Percentiles rank a stretch among this genome's conserved stretches.
These are phyloP conservation scores for Huntiella moniliformis DNA, from an alignment of 2,329 filamentous ascomycete species.

Conservation along the genomic window DNA sequence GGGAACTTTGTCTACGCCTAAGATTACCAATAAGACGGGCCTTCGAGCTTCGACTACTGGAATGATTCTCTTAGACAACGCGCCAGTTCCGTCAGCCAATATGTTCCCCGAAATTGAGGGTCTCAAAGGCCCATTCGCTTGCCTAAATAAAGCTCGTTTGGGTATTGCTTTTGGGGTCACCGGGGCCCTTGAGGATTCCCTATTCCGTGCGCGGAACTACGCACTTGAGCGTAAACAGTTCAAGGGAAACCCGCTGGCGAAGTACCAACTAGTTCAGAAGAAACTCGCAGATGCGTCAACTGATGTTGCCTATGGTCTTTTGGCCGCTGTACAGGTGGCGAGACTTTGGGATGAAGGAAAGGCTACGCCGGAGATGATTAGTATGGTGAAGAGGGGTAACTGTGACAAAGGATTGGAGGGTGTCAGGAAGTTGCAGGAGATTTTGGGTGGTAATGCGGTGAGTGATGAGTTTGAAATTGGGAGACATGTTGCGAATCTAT, in stretches of 20 bases:
- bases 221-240: conserved; percentile 90
- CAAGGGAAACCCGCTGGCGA: conserved; percentile 84
- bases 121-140: conserved; percentile 74
- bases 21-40: conserved; percentile 89
- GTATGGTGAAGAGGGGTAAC: conserved; percentile 92
- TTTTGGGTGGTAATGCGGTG: conserved; percentile 95
- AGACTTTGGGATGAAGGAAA: conserved; percentile 83
- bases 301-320: conserved; percentile 77
- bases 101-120: conserved; percentile 90
- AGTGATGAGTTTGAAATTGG: conserved; percentile 95
- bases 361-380: conserved; percentile 78
- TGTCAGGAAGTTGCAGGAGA: conserved; percentile 67
- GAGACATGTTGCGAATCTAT: conserved; percentile 85
- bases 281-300: conserved; percentile 86
- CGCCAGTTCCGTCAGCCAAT: conserved; percentile 72
- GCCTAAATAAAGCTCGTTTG: conserved; percentile 81
- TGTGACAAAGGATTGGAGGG: conserved; percentile 76
- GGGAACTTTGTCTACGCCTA: conserved; percentile 76
- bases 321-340: conserved; percentile 79
- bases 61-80: conserved; percentile 91
- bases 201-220: conserved; percentile 63
- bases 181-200: conserved; percentile 83
- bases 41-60: conserved; percentile 85
- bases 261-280: conserved; percentile 95
- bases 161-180: conserved; percentile 90